Base-by-base conservation (phyloP, 176 grass and related monocot genomes). In the Avena insularis region DNA sequence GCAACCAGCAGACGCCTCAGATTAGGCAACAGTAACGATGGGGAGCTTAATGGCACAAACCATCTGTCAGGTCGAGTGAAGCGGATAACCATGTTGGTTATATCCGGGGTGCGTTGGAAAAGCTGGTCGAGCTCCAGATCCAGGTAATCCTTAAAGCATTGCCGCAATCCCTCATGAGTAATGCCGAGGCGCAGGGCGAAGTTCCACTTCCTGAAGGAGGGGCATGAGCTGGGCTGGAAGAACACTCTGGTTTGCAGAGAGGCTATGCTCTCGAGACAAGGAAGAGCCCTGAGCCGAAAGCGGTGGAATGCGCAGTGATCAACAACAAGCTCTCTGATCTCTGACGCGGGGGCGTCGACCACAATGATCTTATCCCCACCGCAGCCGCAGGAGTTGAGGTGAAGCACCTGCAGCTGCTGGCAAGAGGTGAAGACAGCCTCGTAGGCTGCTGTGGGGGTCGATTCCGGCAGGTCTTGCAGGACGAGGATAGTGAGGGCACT, bases 271-370 rank as follows among this genome's bases (percentile, higher is more conserved):
- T 85, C 47, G 27, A 85, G 60, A 0, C 29, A 5, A 4, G 83
- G 83, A 67, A 85, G 73, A 78, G 59, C 46, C 45, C 19, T n/a
- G 11, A 67, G 12, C 72, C 0, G 8, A 0, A 67, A 7, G 5
- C 0, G 8, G 1, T 1, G 0, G 17, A 65, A 77, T 4, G 0
- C 2, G 83, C 72, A 77, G 4, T 77, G 0, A 12, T 85, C 59
- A 12, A 77, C 27, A 12, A 85, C 83, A 19, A 85, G 83, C 72
- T 85, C 83, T n/a, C 59, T 77, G 45, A 85, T 85, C 45, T 77
- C 16, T 3, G 72, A 85, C 29, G 2, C 4, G 31, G 17, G 83
- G 25, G 83, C 73, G 16, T 67, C 83, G 12, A 64, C 58, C 29
- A 38, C 27, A 29, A 82, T 5, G 48, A 4, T 7, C 12, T 8